phyloP scores from a whole-genome alignment of 768 basidiomycete genomes.

The Leccinellum albellum region DNA sequence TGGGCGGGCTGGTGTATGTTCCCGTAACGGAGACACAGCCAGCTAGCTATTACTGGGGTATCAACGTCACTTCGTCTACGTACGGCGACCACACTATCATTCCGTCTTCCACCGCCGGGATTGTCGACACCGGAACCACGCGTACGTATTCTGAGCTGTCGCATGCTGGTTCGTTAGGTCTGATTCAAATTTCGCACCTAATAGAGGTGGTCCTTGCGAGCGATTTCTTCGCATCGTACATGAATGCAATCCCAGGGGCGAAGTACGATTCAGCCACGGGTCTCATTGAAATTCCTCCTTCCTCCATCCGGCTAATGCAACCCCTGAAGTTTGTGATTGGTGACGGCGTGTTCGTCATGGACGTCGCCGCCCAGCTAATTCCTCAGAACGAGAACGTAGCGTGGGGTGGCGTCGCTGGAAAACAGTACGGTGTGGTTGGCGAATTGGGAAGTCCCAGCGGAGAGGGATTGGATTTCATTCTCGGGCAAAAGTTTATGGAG shows the following conservation, averaged over 20 bases:
- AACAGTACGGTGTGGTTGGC: not conserved
- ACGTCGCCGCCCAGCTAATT: not conserved
- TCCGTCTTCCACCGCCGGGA: not conserved
- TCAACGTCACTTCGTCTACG: constrained; percentile 19
- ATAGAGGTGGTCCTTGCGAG: constrained; percentile 10
- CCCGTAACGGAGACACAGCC: constrained; percentile 27
- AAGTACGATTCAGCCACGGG: not conserved
- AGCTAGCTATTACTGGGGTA: constrained; percentile 26
- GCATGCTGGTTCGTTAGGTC: not conserved
- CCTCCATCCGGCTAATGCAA: constrained; percentile 8
- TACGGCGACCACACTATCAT: constrained; percentile 16
- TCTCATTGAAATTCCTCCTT: constrained; percentile 10
- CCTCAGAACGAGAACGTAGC: not conserved
- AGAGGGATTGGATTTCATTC: not conserved
- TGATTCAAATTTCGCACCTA: not conserved
- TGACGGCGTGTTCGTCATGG: not conserved
- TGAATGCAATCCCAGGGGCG: constrained; percentile 12
- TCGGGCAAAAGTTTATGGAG: not conserved
- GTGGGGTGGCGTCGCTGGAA: not conserved
- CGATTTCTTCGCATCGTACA: constrained; percentile 9
- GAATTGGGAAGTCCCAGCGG: not conserved
- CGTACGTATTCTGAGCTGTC: not conserved
- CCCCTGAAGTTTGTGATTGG: constrained; percentile 9
- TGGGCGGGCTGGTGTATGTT: constrained; percentile 20
- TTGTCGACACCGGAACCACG: not conserved